Conservation (phyloP, 257 asterid genomes). For the Penstemon barbatus region DNA sequence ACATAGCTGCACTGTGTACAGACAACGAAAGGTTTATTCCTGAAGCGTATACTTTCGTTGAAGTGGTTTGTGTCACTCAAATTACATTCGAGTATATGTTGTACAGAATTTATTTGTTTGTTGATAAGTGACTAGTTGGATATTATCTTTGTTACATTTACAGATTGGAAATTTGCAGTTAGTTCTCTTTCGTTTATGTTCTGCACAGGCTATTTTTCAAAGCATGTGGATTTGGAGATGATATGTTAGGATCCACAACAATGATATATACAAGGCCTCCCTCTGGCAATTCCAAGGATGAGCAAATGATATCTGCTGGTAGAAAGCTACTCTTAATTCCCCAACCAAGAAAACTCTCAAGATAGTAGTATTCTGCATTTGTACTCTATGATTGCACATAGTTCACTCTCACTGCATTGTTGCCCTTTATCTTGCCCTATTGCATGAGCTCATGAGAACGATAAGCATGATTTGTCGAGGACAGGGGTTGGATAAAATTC, state of each 20-base stretch:
- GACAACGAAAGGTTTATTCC: conserved; percentile 53
- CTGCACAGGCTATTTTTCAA: conserved; percentile 52
- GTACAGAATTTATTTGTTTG: neutral
- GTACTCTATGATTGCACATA: no score
- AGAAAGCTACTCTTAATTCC: conserved; percentile 61
- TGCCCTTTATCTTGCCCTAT: no score
- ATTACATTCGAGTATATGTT: neutral
- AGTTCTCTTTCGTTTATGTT: conserved; percentile 1
- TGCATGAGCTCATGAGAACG: no score
- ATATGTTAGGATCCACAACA: conserved; percentile 67
- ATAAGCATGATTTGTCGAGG: no score
- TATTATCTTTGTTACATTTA: no score
- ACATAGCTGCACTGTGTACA: conserved; percentile 74
- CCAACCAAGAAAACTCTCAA: conserved; percentile 32
- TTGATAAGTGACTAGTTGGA: neutral
- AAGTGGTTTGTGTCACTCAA: neutral
- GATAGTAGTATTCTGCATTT: neutral
- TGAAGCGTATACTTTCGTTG: neutral
- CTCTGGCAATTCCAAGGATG: conserved; percentile 32
- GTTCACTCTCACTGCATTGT: no score
- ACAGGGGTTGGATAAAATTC: no score
- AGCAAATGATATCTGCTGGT: conserved; percentile 55
- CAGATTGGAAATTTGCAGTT: neutral
- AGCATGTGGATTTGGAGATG: conserved; percentile 85
- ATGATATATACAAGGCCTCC: conserved; percentile 67